Percentiles rank a stretch among this genome's conserved stretches.
Evolutionary conservation across 139 green algal genomes (phyloP).

Genomic region (Deuterostichococcus epilithicus): DNA sequence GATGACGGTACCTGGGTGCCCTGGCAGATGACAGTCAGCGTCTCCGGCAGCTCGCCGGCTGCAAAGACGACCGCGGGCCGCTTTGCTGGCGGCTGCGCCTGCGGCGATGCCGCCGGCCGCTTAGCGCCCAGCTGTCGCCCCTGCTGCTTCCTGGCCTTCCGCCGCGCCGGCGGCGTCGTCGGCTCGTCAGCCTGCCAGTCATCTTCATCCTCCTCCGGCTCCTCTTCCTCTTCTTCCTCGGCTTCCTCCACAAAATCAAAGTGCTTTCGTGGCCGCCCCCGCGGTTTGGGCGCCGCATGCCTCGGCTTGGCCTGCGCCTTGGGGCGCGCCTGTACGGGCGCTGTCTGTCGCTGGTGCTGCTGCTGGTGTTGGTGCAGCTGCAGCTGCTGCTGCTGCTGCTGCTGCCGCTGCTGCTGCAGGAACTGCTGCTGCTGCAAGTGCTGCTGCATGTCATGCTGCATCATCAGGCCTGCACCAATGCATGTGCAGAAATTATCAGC

Average conservation of each 20-base stretch:
- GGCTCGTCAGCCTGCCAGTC: background rate
- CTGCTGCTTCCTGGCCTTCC: background rate
- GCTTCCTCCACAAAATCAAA: background rate
- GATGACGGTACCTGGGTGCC: background rate
- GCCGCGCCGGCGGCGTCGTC: background rate
- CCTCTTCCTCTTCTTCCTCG: background rate
- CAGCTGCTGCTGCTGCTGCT: conserved; percentile 2
- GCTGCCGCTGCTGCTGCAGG: background rate
- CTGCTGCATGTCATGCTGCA: background rate
- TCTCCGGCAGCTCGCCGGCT: background rate
- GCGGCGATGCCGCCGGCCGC: background rate
- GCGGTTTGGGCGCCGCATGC: background rate
- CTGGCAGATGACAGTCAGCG: conserved; percentile 35
- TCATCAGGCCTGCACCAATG: background rate
- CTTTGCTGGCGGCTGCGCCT: background rate
- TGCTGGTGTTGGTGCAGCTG: conserved; percentile 5
- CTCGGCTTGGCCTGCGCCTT: background rate
- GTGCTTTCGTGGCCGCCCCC: background rate
- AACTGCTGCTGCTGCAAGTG: background rate
- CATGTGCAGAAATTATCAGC: too few species aligned
- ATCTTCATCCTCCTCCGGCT: background rate
- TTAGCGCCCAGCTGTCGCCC: background rate
- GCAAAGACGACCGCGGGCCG: background rate
- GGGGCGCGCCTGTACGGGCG: background rate
- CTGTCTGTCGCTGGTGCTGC: background rate